These are phyloP conservation scores for Fusarium gaditjirri DNA, from an alignment of 2,329 filamentous ascomycete genomes.

Conservation along the genomic window DNA sequence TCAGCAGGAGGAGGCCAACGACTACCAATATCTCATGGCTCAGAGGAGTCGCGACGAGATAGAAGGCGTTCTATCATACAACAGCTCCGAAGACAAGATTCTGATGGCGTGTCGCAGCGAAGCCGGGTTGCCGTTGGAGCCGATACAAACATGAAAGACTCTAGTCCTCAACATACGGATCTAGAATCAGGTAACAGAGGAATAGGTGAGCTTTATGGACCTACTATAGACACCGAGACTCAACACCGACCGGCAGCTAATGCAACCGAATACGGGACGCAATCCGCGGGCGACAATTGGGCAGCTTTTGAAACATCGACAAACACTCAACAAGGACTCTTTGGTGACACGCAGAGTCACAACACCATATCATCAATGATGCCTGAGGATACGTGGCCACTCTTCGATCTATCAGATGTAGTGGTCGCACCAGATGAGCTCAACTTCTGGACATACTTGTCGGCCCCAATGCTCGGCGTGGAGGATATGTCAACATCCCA, in stretches of 20 bases:
- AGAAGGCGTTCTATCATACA: neutral
- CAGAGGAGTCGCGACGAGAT: neutral
- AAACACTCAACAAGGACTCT: neutral
- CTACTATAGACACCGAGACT: neutral
- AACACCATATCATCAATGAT: neutral
- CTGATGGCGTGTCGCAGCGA: neutral
- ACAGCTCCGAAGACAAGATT: neutral
- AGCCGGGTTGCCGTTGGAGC: fast-evolving
- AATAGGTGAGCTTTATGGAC: neutral
- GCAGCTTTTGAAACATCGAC: neutral
- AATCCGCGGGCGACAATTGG: neutral
- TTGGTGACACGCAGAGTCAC: fast-evolving
- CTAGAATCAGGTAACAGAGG: fast-evolving
- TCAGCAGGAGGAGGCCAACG: neutral
- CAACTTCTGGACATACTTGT: constrained; percentile 9
- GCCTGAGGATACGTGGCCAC: neutral
- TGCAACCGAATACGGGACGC: fast-evolving
- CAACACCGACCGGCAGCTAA: fast-evolving
- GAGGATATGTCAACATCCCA: neutral
- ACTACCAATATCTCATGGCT: neutral
- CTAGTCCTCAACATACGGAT: fast-evolving
- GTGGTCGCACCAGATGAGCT: neutral
- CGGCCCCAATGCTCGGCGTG: neutral
- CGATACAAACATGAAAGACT: neutral
- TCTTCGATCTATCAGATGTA: neutral